These are phyloP conservation scores for Aureobasidium subglaciale DNA, from an alignment of 2,329 filamentous ascomycete species.

Conservation along the genomic window DNA sequence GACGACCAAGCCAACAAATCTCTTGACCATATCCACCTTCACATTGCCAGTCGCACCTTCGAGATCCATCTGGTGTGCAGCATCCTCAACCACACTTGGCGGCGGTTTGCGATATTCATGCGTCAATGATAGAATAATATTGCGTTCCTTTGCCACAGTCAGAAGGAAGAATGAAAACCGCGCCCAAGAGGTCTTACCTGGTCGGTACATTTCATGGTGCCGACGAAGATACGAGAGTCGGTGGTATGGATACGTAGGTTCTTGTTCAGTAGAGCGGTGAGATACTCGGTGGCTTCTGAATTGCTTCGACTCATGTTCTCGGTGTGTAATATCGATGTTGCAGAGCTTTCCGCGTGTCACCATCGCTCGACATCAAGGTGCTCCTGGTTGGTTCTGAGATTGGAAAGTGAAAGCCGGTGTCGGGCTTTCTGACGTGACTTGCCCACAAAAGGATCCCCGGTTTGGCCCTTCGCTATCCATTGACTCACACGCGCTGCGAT, in stretches of 20 bases:
- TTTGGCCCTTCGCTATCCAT: not conserved
- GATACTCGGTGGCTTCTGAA: conserved; percentile 23
- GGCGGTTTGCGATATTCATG: conserved; percentile 80
- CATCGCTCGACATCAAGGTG: too few species aligned
- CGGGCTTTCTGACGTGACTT: conserved; percentile 1
- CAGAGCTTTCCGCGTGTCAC: too few species aligned
- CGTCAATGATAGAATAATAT: conserved; percentile 77
- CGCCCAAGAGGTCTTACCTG: too few species aligned
- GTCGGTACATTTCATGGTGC: conserved; percentile 91
- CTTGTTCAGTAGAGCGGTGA: conserved; percentile 42
- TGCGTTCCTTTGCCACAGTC: conserved; percentile 44
- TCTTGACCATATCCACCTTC: conserved; percentile 67
- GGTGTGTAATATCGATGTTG: too few species aligned
- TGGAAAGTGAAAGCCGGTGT: too few species aligned
- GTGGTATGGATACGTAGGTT: conserved; percentile 71
- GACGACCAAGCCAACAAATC: conserved; percentile 83
- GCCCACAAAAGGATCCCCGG: not conserved
- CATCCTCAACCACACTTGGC: conserved; percentile 35
- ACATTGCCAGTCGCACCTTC: conserved; percentile 34
- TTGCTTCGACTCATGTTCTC: conserved; percentile 4
- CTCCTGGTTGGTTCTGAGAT: too few species aligned
- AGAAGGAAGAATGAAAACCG: too few species aligned
- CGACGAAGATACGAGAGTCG: conserved; percentile 82
- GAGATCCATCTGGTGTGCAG: conserved; percentile 18
- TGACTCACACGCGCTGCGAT: conserved; percentile 1